phyloP scores from a whole-genome alignment of 805 yeast species.

The Lachancea fermentati region DNA sequence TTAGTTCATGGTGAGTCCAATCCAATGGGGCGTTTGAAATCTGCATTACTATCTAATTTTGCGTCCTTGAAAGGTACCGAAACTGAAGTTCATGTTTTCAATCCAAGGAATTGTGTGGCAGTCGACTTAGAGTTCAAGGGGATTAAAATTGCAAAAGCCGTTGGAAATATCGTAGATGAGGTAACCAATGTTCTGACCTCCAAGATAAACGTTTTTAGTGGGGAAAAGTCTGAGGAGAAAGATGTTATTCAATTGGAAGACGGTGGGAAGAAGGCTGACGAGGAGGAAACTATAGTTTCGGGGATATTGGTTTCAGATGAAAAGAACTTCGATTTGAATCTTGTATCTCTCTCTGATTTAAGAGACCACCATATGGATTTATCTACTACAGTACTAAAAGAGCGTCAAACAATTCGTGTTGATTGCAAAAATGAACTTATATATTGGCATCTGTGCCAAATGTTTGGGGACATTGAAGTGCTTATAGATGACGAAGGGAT shows the following conservation, averaged over 20 bases:
- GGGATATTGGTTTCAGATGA: slow-evolving; percentile 77
- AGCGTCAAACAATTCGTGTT: slow-evolving; percentile 71
- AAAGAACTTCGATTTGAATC: slow-evolving; percentile 79
- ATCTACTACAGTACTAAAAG: slow-evolving; percentile 77
- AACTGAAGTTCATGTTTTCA: slow-evolving; percentile 83
- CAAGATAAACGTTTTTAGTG: slow-evolving; percentile 2
- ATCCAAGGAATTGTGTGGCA: slow-evolving; percentile 86
- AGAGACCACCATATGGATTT: slow-evolving; percentile 78
- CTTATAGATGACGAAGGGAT: slow-evolving; percentile 47
- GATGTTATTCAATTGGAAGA: slow-evolving; percentile 5
- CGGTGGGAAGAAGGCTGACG: slow-evolving; percentile 49
- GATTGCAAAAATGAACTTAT: slow-evolving; percentile 77
- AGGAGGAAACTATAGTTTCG: slow-evolving; percentile 42
- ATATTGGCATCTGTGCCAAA: slow-evolving; percentile 85
- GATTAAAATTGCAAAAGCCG: slow-evolving; percentile 72
- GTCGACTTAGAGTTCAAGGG: slow-evolving; percentile 75
- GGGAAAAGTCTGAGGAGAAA: slow-evolving; percentile 1
- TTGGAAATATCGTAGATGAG: slow-evolving; percentile 52
- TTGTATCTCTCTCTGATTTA: slow-evolving; percentile 79
- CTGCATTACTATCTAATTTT: slow-evolving; percentile 86
- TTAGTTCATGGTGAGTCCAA: slow-evolving; percentile 96
- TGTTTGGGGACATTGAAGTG: slow-evolving; percentile 83
- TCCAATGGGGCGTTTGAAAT: slow-evolving; percentile 97
- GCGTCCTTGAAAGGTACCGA: slow-evolving; percentile 76
- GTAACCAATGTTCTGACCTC: slow-evolving; percentile 17